Evolutionary conservation across 805 yeast genomes (phyloP), one percentile per base, ranked within the genome.

Genomic region (Lipomyces spencermartinsiae): DNA sequence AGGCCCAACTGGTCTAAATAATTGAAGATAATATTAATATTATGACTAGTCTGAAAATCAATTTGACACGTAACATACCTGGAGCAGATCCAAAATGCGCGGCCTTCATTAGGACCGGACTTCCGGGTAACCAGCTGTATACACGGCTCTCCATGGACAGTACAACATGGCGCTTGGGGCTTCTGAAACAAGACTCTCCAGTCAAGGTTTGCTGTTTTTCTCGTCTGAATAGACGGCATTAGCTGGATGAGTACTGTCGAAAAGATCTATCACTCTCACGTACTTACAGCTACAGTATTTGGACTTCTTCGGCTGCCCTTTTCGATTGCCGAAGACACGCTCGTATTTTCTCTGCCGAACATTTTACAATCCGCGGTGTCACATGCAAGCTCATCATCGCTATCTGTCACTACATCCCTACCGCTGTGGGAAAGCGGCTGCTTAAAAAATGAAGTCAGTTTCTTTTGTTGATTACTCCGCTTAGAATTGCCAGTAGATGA

Each of bases 51-150:
- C 7, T 14, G 12, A 29, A 31, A n/a, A n/a, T 9, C 33, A n/a
- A 56, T 12, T 5, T 8, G 6, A 49, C 12, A 29, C 1, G 2
- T 4, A 5, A 35, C 61, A 14, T 60, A 69, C 73, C 78, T 71
- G 2, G 74, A 62, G 62, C 83, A 81, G 8, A 75, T 71, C 83
- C 83, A 81, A 64, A 81, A 81, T 10, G 73, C 73, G 12, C 81
- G 75, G 37, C 82, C 82, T 59, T 74, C 73, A 60, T 80, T 79
- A 12, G 75, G 72, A 1, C 82, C 81, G 7, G 74, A 71, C 59
- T 78, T 79, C 35, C 73, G 76, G 4, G 80, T 70, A 6, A 62
- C 65, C 57, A 72, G 68, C 34, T 76, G 68, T 12, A 71, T 71
- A 63, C 82, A 79, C 1, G 80, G 80, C 67, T 78, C 80, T 8